These are phyloP conservation scores for Glarea lozoyensis DNA, from an alignment of 495 filamentous ascomycete genomes.

Conservation along the genomic window DNA sequence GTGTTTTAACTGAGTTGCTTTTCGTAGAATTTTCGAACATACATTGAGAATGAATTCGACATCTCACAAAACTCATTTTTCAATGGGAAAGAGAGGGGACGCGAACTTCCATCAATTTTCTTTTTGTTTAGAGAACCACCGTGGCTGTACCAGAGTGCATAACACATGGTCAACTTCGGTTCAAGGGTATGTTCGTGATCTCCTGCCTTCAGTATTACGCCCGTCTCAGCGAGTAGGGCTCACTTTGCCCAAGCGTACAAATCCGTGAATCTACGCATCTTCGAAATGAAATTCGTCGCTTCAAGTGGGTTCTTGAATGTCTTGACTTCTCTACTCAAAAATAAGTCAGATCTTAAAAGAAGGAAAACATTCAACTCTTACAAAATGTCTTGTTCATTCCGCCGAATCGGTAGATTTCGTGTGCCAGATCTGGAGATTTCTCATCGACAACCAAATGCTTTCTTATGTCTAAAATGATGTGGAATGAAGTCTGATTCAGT, in stretches of 20 bases:
- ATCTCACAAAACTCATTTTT: too few species aligned
- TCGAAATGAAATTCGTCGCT: slow-evolving; percentile 1
- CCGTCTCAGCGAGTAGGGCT: too few species aligned
- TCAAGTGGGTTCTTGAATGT: background rate
- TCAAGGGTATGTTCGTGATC: too few species aligned
- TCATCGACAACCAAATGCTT: background rate
- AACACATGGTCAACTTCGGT: too few species aligned
- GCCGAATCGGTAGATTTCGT: slow-evolving; percentile 9
- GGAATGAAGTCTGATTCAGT: slow-evolving; percentile 3
- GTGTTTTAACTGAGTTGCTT: too few species aligned
- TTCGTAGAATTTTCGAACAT: too few species aligned
- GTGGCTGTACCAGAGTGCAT: too few species aligned
- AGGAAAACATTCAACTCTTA: background rate
- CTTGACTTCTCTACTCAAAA: slow-evolving; percentile 2
- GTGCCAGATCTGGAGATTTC: background rate
- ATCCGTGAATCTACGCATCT: slow-evolving; percentile 1
- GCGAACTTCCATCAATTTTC: too few species aligned
- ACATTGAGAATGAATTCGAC: too few species aligned
- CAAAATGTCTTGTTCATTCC: slow-evolving; percentile 2
- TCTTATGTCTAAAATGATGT: slow-evolving; percentile 4
- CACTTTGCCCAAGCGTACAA: background rate
- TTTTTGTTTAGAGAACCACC: too few species aligned
- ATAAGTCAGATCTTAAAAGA: background rate
- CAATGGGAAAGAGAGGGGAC: too few species aligned
- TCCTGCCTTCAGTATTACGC: too few species aligned